A percentile compares a stretch with the other conserved stretches of the same genome.
phyloP scores from a whole-genome alignment of 106 monocot genomes.

The Phalaenopsis aphrodite region DNA sequence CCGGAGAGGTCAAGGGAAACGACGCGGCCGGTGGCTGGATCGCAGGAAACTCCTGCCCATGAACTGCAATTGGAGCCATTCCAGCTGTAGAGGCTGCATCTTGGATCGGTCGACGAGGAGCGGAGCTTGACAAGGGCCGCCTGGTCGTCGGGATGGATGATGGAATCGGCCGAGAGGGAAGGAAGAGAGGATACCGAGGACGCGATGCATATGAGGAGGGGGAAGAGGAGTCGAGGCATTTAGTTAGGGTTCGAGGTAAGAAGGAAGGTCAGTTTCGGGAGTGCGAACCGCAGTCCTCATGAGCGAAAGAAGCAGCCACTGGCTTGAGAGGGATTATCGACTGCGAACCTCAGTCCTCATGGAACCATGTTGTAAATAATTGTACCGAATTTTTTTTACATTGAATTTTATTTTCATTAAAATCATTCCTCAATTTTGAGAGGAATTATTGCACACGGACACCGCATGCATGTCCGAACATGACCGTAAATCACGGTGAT shows the following conservation, averaged over 20 bases:
- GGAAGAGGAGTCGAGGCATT: conserved; percentile 6
- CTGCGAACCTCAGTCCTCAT: no score
- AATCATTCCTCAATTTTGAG: no score
- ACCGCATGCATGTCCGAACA: no score
- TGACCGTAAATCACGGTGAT: no score
- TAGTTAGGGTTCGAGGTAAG: conserved; percentile 6
- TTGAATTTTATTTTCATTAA: no score
- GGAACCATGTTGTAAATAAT: no score
- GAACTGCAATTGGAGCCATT: conserved; percentile 14
- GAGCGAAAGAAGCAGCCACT: no score
- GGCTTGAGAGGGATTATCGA: no score
- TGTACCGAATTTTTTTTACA: no score
- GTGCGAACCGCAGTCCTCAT: no score
- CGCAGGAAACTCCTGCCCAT: conserved; percentile 33
- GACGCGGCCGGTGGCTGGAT: conserved; percentile 28
- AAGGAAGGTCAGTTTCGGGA: neutral
- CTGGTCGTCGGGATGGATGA: conserved; percentile 24
- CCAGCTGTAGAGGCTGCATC: conserved; percentile 18
- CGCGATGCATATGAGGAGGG: conserved; percentile 9
- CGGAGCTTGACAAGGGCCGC: conserved; percentile 30
- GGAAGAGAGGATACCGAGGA: neutral
- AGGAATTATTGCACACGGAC: no score
- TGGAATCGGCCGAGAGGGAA: neutral
- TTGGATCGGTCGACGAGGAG: conserved; percentile 23
- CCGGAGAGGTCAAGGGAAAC: conserved; percentile 23